Percentiles rank a stretch among this genome's conserved stretches.
phyloP scores from a whole-genome alignment of 2,329 filamentous ascomycete genomes.

The Ramularia collo-cygni region DNA sequence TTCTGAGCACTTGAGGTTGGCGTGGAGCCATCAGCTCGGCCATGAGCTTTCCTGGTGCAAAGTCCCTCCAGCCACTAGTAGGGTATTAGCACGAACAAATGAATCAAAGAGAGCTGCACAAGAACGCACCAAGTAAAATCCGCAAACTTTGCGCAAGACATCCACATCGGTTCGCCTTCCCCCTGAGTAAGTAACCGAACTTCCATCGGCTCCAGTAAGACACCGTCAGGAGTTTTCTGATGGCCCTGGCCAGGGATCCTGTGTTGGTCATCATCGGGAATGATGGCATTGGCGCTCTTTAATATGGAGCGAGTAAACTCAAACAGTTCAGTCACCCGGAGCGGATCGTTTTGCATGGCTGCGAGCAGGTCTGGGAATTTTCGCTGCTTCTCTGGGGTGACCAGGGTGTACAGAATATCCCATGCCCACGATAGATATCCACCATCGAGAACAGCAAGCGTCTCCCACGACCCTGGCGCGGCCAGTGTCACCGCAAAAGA shows the following conservation, averaged over 20 bases:
- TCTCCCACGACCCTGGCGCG: conserved; percentile 12
- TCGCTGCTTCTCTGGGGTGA: conserved; percentile 1
- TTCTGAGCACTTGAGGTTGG: too few species aligned
- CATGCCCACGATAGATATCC: conserved; percentile 16
- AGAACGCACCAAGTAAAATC: conserved; percentile 1
- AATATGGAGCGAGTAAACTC: conserved; percentile 12
- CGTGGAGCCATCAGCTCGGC: conserved; percentile 7
- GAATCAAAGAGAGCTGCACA: conserved; percentile 6
- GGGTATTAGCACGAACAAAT: conserved; percentile 2
- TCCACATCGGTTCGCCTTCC: conserved; percentile 1
- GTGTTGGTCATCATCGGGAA: neutral
- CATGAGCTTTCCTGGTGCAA: conserved; percentile 18
- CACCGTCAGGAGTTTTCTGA: conserved; percentile 1
- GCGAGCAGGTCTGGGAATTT: conserved; percentile 7
- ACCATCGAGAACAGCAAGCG: conserved; percentile 12
- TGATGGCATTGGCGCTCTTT: conserved; percentile 4
- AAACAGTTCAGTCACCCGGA: conserved; percentile 13
- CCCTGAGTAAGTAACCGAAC: neutral
- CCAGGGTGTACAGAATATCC: conserved; percentile 14
- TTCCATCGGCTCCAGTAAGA: conserved; percentile 5
- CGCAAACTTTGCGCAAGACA: neutral
- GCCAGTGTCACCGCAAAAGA: conserved; percentile 10
- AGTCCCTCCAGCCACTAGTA: conserved; percentile 12
- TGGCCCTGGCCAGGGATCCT: too few species aligned
- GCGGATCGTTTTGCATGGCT: conserved; percentile 2